Percentiles rank a stretch among this genome's conserved stretches.
Evolutionary conservation across 129 eudicot species (phyloP).

Genomic region (Glebionis coronaria): DNA sequence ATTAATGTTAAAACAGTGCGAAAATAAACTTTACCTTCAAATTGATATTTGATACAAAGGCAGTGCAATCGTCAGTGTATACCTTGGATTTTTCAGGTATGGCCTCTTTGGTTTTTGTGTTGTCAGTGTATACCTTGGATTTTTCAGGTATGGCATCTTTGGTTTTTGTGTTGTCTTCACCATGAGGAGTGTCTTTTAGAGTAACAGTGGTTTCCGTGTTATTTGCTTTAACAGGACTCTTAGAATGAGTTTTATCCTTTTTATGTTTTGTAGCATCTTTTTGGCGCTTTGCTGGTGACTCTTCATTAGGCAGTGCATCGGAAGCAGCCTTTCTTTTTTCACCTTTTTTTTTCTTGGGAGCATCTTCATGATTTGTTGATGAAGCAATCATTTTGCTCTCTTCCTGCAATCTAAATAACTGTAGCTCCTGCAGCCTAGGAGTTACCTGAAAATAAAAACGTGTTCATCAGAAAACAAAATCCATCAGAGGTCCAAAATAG

Average conservation of each 20-base stretch:
- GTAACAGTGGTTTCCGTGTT: constrained; percentile 28
- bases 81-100: constrained; percentile 37
- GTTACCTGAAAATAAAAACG: constrained; percentile 48
- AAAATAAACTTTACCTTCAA: constrained; percentile 39
- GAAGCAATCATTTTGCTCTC: constrained; percentile 47
- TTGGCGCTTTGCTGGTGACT: constrained; percentile 70
- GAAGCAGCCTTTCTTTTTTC: constrained; percentile 69
- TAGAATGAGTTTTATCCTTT: constrained; percentile 27
- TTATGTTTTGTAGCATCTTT: constrained; percentile 35
- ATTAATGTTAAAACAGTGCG: neutral
- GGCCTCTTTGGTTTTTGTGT: constrained; percentile 28
- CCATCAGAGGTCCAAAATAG: too few species aligned
- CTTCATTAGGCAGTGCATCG: constrained; percentile 41
- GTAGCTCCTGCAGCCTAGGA: constrained; percentile 91
- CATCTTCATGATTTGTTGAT: constrained; percentile 50
- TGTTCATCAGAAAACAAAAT: constrained; percentile 7
- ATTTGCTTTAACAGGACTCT: constrained; percentile 33
- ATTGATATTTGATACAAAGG: constrained; percentile 74
- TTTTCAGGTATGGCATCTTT: constrained; percentile 38
- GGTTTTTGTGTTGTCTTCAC: constrained; percentile 28
- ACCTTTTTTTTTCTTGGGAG: constrained; percentile 43
- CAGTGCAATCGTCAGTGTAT: constrained; percentile 84
- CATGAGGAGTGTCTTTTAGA: constrained; percentile 20
- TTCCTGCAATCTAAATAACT: constrained; percentile 68
- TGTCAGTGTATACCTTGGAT: constrained; percentile 38